Percentiles rank a stretch among this genome's conserved stretches.
These are phyloP conservation scores for Cryptococcus sp. DNA, from an alignment of 1,284 basidiomycete genomes.

Conservation along the genomic window DNA sequence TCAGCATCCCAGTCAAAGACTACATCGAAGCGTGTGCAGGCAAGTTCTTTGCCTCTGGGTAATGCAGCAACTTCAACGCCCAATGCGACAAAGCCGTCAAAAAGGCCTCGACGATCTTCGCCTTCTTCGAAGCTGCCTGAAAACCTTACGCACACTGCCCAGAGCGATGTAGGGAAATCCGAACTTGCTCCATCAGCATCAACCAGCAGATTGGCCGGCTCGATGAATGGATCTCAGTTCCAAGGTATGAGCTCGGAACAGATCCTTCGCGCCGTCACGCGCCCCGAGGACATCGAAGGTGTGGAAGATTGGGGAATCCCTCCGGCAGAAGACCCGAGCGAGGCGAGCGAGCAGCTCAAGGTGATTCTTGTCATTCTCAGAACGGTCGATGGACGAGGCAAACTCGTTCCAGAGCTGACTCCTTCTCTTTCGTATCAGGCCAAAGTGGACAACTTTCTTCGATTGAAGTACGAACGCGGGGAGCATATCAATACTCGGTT, in stretches of 20 bases:
- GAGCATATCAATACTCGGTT: conserved; percentile 93
- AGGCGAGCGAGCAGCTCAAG: conserved; percentile 64
- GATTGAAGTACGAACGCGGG: conserved; percentile 69
- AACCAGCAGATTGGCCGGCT: neutral
- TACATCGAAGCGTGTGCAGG: neutral
- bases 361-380: conserved; percentile 54
- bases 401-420: neutral
- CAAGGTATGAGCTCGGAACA: conserved; percentile 35
- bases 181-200: conserved; percentile 8
- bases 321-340: conserved; percentile 57
- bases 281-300: conserved; percentile 25
- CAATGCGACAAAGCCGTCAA: conserved; percentile 10
- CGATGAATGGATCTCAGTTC: conserved; percentile 4
- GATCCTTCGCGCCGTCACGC: conserved; percentile 28
- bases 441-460: conserved; percentile 73
- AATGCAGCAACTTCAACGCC: conserved; percentile 6
- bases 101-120: conserved; percentile 14
- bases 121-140: conserved; percentile 10
- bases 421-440: conserved; percentile 55
- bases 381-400: neutral
- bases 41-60: conserved; percentile 3
- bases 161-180: conserved; percentile 21
- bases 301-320: conserved; percentile 78
- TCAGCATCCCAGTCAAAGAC: neutral
- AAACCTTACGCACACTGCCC: conserved; percentile 33